Evolutionary conservation across 2,329 filamentous ascomycete species (phyloP), one percentile per base, ranked within the genome.

Genomic region (Hypomyces rosellus): DNA sequence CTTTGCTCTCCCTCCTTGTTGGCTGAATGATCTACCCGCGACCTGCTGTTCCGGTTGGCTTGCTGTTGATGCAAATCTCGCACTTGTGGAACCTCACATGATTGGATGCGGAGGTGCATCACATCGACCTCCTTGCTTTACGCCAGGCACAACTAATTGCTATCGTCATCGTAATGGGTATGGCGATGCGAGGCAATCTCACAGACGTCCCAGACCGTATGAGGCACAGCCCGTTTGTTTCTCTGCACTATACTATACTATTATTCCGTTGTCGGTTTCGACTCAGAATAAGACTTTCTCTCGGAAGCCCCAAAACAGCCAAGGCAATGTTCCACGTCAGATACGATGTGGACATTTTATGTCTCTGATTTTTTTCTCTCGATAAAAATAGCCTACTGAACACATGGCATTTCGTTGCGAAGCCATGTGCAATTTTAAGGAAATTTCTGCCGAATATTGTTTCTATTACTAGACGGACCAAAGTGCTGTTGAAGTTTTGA

Each of bases 11-110:
- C 11, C 13, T 30, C 20, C 12, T 15, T 39, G 39, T 25, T 40
- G 45, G 41, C 46, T 51, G 45, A 51, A 39, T 48, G 49, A 51
- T 51, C 49, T 51, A 48, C 45, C 49, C 49, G 49, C 49, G 13
- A 34, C 16, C 15, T 45, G 46, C 40, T 34, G 22, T 22, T 34
- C n/a, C 41, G 39, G 34, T n/a, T 38, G 36, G 30, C 37, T 44
- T 39, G 45, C 33, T 30, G 25, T 30, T 30, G 25, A 30, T 37
- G 45, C 22, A 15, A 44, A 44, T 48, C 39, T 45, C 16, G 22
- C 34, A 13, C 30, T 16, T 34, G 39, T 51, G 39, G 42, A 22
- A 44, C 25, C 45, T 51, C 40, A 44, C 40, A 40, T 18, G 39
- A n/a, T 39, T 34, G 34, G 34, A 15, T 18, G 16, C 20, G 14